Base-by-base conservation (phyloP, 805 yeast species). In the Monosporozyma servazzii region DNA sequence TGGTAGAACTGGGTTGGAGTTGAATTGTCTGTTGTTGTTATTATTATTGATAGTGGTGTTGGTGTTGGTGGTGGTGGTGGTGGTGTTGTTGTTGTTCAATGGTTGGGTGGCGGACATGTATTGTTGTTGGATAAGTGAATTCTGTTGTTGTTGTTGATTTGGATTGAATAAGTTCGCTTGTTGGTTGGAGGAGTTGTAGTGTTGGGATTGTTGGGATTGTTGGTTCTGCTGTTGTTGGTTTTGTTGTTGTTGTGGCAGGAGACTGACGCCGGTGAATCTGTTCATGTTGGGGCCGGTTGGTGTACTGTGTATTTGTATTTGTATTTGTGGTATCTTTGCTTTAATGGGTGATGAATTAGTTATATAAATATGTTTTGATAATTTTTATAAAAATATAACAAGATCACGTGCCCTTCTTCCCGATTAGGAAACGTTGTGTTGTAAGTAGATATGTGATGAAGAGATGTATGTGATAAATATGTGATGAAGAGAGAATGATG, bases 111-210 rank as follows among this genome's bases (percentile, higher is more conserved):
- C 44, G 21, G 44, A 41, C 44, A 41, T 41, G 21, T 41, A 41
- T 41, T 41, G 44, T 41, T 41, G 44, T 41, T 41, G 44, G 13
- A 41, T 41, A 21, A 21, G 7, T 4, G 27, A 20, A 41, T 41
- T 41, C 21, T 41, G 44, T 41, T 41, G 44, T 21, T 41, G 44
- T 41, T 41, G 44, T 41, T 41, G 44, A 41, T 41, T 41, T 21
- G 27, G 44, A 20, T 41, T 15, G 15, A 33, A 33, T 15, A 33
- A 15, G n/a, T 6, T 15, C 2, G 37, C 11, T 41, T 41, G 41
- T 37, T 37, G 41, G 8, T n/a, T 37, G 7, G 10, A 37, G 5
- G 5, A 3, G 18, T 37, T 37, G n/a, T 15, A 18, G 7, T 37
- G 41, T n/a, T 37, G 41, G n/a, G n/a, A n/a, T 37, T 37, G 41